Evolutionary conservation across 345 rosid species (phyloP).

Genomic region (Erucastrum elatum): DNA sequence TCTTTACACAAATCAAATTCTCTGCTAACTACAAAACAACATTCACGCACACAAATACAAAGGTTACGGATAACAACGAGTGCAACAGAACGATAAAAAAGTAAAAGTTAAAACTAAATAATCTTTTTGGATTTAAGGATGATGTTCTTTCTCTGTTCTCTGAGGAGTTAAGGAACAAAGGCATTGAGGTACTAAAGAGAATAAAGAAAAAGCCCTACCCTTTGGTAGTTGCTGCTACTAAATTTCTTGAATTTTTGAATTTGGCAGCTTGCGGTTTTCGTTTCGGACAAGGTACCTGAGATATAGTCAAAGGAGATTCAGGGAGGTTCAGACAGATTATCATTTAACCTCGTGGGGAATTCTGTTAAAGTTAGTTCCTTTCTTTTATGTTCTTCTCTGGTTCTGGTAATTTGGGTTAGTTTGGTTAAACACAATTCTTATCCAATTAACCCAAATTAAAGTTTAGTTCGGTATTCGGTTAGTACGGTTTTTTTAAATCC

Average conservation of each 20-base stretch:
- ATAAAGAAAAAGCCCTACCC: too few species aligned
- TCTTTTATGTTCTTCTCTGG: not conserved
- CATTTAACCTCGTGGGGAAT: constrained; percentile 93
- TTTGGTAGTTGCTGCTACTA: not conserved
- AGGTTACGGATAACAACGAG: too few species aligned
- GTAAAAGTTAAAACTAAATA: too few species aligned
- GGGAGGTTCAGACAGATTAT: constrained; percentile 96
- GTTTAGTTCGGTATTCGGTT: too few species aligned
- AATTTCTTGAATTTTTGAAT: not conserved
- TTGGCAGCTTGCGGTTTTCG: constrained; percentile 83
- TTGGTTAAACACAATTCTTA: too few species aligned
- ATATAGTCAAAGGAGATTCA: constrained; percentile 81
- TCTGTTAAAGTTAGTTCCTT: constrained; percentile 80
- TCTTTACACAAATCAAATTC: too few species aligned
- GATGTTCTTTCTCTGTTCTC: constrained; percentile 96
- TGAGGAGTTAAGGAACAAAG: constrained; percentile 86
- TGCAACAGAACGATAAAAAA: too few species aligned
- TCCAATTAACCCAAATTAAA: too few species aligned
- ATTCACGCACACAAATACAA: too few species aligned
- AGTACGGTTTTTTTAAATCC: too few species aligned
- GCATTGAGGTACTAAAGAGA: constrained; percentile 62
- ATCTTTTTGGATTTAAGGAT: constrained; percentile 40
- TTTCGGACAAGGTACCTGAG: constrained; percentile 91
- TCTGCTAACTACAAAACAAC: too few species aligned
- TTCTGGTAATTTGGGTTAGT: not conserved